Percentiles rank a stretch among this genome's conserved stretches.
phyloP scores from a whole-genome alignment of 306 rosid species.

The Medicago arabica region DNA sequence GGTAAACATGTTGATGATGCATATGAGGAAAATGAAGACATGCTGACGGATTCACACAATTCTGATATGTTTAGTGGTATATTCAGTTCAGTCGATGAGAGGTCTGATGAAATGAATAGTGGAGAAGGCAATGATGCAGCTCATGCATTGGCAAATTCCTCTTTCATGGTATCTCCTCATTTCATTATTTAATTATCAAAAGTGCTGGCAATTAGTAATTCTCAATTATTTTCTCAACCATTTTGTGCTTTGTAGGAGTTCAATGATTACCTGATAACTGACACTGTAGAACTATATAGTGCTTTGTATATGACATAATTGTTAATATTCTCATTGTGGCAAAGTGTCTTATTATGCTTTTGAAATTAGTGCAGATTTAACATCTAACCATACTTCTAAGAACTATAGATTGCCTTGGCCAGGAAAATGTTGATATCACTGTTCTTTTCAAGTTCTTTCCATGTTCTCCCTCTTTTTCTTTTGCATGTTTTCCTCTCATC shows the following conservation, averaged over 20 bases:
- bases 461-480: not conserved
- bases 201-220: constrained; percentile 13
- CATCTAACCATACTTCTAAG: not conserved
- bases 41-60: constrained; percentile 63
- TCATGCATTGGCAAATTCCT: constrained; percentile 54
- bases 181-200: constrained; percentile 26
- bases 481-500: constrained; percentile 20
- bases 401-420: constrained; percentile 4
- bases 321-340: not conserved
- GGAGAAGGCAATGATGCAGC: constrained; percentile 62
- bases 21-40: constrained; percentile 66
- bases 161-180: constrained; percentile 56
- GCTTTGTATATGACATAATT: constrained; percentile 3
- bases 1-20: constrained; percentile 72
- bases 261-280: not conserved
- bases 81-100: constrained; percentile 51
- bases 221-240: constrained; percentile 17
- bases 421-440: constrained; percentile 18
- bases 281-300: constrained; percentile 2
- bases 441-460: constrained; percentile 12
- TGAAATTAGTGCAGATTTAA: constrained; percentile 4
- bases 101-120: constrained; percentile 50
- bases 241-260: constrained; percentile 27
- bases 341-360: not conserved
- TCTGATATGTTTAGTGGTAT: constrained; percentile 75